A percentile compares a stretch with the other conserved stretches of the same genome.
phyloP scores from a whole-genome alignment of 23 red algal genomes.

The Gracilaria gracilis region DNA sequence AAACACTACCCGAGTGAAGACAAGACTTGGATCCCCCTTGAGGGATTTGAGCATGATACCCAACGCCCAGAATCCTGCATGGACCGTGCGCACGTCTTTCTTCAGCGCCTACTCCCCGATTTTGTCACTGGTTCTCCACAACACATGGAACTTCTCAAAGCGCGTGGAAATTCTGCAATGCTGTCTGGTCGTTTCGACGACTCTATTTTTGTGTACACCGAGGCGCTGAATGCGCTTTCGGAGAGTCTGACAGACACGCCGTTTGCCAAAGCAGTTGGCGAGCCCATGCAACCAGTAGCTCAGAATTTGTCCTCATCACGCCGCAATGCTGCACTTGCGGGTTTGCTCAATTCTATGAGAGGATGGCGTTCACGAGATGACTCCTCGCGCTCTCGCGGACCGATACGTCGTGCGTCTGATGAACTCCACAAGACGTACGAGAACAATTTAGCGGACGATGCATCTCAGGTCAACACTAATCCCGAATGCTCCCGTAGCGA shows the following conservation, averaged over 20 bases:
- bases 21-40: slow-evolving; percentile 62
- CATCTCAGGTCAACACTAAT: neutral
- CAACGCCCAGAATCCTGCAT: slow-evolving; percentile 60
- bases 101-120: slow-evolving; percentile 46
- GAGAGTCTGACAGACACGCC: slow-evolving; percentile 30
- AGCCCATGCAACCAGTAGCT: neutral
- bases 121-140: neutral
- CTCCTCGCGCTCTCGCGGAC: neutral
- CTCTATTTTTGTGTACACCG: slow-evolving; percentile 52
- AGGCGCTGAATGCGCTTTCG: slow-evolving; percentile 63
- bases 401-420: slow-evolving; percentile 12
- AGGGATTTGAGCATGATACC: slow-evolving; percentile 67
- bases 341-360: slow-evolving; percentile 41
- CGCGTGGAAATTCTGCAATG: slow-evolving; percentile 69
- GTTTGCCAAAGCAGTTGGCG: slow-evolving; percentile 5
- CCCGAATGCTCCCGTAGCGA: slow-evolving; percentile 30
- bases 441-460: slow-evolving; percentile 16
- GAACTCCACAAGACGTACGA: slow-evolving; percentile 15
- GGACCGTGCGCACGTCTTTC: slow-evolving; percentile 65
- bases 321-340: slow-evolving; percentile 37
- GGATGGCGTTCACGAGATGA: slow-evolving; percentile 54
- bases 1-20: slow-evolving; percentile 49
- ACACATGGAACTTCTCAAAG: slow-evolving; percentile 61
- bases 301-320: neutral
- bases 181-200: slow-evolving; percentile 64